Evolutionary conservation across 495 filamentous ascomycete species (phyloP).

Genomic region (Jackrogersella minutella): DNA sequence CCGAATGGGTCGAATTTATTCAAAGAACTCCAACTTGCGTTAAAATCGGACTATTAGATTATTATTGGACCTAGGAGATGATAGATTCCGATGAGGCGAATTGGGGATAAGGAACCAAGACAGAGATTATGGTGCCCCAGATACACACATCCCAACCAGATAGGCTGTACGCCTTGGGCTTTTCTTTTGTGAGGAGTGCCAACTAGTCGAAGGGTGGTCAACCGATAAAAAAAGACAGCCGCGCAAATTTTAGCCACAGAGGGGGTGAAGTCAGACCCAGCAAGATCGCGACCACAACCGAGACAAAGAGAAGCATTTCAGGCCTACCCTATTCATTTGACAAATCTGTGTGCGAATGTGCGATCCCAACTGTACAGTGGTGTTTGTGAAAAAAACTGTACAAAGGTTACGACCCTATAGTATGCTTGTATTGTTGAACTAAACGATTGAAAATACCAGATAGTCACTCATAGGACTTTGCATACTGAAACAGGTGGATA

Average conservation of each 20-base stretch:
- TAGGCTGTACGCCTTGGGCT: slow-evolving; percentile 23
- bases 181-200: slow-evolving; percentile 39
- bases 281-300: slow-evolving; percentile 7
- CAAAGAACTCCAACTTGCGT: slow-evolving; percentile 16
- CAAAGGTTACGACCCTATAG: background rate
- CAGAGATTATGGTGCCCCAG: slow-evolving; percentile 4
- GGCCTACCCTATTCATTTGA: slow-evolving; percentile 19
- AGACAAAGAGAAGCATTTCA: slow-evolving; percentile 24
- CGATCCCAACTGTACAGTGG: background rate
- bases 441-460: background rate
- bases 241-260: slow-evolving; percentile 5
- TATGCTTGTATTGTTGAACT: background rate
- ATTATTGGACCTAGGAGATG: slow-evolving; percentile 20
- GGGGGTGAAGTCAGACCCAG: slow-evolving; percentile 16
- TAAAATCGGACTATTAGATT: slow-evolving; percentile 26
- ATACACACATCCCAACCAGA: slow-evolving; percentile 19
- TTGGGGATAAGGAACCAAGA: background rate
- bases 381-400: background rate
- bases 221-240: slow-evolving; percentile 4
- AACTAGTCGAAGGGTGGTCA: slow-evolving; percentile 3
- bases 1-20: slow-evolving; percentile 26
- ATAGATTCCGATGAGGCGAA: background rate
- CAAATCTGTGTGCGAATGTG: slow-evolving; percentile 12
- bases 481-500: background rate
- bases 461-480: background rate